These are phyloP conservation scores for Solanum lignicaule DNA, from an alignment of 257 asterid species.

Conservation along the genomic window DNA sequence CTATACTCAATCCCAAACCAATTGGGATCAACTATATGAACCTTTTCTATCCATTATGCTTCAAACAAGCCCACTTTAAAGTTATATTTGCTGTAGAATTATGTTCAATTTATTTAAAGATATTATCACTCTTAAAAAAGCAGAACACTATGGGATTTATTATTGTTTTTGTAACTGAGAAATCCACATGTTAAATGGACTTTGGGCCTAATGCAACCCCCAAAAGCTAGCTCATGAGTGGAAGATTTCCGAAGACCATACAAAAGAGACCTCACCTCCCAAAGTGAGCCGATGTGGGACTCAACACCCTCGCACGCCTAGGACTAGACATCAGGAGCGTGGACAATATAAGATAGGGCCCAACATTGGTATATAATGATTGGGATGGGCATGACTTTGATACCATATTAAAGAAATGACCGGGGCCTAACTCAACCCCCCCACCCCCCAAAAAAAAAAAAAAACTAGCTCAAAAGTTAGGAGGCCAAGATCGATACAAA, in stretches of 20 bases:
- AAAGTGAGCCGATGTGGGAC: not conserved
- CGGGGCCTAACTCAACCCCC: not conserved
- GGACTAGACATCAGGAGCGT: not conserved
- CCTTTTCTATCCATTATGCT: not conserved
- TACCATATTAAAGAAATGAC: not conserved
- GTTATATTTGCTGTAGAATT: not conserved
- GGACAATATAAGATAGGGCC: not conserved
- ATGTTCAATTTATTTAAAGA: not conserved
- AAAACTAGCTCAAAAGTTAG: not conserved
- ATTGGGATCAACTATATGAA: not conserved
- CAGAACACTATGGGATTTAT: not conserved
- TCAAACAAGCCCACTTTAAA: not conserved
- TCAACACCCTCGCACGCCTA: not conserved
- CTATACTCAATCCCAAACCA: not conserved
- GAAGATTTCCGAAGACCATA: not conserved
- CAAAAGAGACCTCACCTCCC: not conserved
- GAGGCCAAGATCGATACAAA: not conserved
- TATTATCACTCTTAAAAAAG: not conserved
- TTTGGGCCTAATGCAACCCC: not conserved
- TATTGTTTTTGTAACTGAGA: not conserved
- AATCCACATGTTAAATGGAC: not conserved
- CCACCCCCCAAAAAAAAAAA: not conserved
- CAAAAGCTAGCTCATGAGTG: not conserved
- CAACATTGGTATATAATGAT: not conserved
- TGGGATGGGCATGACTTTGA: not conserved